Conservation (phyloP, 768 basidiomycete species). For the Collybia sp. region DNA sequence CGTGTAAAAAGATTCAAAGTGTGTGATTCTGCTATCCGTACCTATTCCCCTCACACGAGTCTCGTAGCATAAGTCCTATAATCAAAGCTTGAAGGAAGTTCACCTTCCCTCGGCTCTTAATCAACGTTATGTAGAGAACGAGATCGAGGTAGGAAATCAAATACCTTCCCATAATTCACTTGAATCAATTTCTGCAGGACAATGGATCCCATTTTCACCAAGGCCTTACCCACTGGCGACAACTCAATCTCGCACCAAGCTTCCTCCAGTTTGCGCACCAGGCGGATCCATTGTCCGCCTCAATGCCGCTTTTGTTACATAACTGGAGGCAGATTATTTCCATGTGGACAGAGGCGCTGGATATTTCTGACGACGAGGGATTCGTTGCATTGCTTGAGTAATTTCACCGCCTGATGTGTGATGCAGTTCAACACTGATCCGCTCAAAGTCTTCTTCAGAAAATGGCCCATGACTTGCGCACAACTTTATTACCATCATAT, state of each 20-base stretch:
- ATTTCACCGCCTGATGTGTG: conserved; percentile 17
- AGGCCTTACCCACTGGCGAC: conserved; percentile 69
- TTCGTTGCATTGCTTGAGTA: conserved; percentile 74
- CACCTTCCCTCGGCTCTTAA: conserved; percentile 66
- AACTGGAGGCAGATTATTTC: conserved; percentile 69
- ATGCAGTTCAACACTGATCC: neutral
- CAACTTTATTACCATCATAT: conserved; percentile 65
- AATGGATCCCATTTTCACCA: conserved; percentile 76
- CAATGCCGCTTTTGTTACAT: conserved; percentile 77
- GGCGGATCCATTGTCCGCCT: conserved; percentile 57
- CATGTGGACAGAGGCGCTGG: conserved; percentile 58
- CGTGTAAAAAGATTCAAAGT: conserved; percentile 52
- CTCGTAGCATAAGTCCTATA: conserved; percentile 69
- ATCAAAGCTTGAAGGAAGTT: conserved; percentile 59
- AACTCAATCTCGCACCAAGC: conserved; percentile 73
- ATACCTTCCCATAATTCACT: conserved; percentile 1
- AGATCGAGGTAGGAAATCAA: conserved; percentile 44
- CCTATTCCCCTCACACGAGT: neutral
- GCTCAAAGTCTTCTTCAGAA: conserved; percentile 66
- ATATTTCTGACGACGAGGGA: conserved; percentile 65
- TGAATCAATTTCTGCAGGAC: conserved; percentile 40
- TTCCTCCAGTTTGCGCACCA: conserved; percentile 69
- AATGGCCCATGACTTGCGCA: conserved; percentile 75
- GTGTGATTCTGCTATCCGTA: neutral
- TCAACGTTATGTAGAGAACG: conserved; percentile 51